Percentiles rank a stretch among this genome's conserved stretches.
Evolutionary conservation across 2,329 filamentous ascomycete genomes (phyloP).

Genomic region (Alternaria longipes): DNA sequence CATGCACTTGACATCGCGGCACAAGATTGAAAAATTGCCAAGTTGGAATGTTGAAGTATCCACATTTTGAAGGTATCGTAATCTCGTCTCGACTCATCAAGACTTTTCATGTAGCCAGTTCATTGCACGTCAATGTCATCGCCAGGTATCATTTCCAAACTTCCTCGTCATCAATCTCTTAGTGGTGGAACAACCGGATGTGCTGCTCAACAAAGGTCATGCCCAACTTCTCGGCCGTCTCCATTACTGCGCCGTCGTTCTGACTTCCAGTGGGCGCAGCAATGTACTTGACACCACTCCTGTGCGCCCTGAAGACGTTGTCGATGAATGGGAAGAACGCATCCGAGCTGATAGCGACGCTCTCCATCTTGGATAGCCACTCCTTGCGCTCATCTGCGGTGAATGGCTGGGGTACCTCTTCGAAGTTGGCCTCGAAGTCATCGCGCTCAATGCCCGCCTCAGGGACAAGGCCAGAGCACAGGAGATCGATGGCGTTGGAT

Average conservation of each 20-base stretch:
- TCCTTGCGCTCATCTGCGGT: conserved; percentile 82
- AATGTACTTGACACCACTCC: conserved; percentile 94
- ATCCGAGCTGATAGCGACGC: conserved; percentile 90
- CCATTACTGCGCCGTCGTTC: conserved; percentile 82
- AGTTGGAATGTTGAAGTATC: conserved; percentile 15
- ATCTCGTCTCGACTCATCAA: not conserved
- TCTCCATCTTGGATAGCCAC: conserved; percentile 83
- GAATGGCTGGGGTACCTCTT: conserved; percentile 85
- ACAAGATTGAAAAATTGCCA: not conserved
- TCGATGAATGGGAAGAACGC: conserved; percentile 99
- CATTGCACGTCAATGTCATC: conserved; percentile 14
- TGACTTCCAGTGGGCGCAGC: conserved; percentile 91
- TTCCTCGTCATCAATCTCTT: conserved; percentile 39
- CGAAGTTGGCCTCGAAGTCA: conserved; percentile 88
- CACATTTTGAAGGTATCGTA: conserved; percentile 18
- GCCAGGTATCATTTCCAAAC: not conserved
- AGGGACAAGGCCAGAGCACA: conserved; percentile 90
- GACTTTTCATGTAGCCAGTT: not conserved
- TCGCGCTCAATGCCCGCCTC: conserved; percentile 83
- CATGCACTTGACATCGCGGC: not conserved
- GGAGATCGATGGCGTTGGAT: conserved; percentile 95
- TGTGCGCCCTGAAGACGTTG: conserved; percentile 90
- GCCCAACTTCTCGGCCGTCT: conserved; percentile 88
- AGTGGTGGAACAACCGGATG: conserved; percentile 94
- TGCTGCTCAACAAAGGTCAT: conserved; percentile 97